A percentile compares a stretch with the other conserved stretches of the same genome.
These are phyloP conservation scores for Flaveria sonorensis DNA, from an alignment of 129 eudicot genomes.

Conservation along the genomic window DNA sequence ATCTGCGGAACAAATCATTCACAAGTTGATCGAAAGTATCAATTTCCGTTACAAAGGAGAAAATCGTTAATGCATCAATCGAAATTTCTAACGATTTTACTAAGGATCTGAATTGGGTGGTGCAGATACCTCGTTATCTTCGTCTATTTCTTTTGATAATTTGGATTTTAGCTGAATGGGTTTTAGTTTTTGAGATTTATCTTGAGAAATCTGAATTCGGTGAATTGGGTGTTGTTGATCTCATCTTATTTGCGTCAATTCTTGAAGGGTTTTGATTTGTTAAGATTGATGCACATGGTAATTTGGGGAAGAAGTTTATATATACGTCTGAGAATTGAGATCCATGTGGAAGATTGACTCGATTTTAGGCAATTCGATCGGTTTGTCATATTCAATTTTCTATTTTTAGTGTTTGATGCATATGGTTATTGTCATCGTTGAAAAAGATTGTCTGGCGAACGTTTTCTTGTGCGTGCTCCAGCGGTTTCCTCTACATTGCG, in stretches of 20 bases:
- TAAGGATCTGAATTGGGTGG: constrained; percentile 19
- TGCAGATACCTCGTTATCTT: neutral
- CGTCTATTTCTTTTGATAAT: neutral
- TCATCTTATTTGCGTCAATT: neutral
- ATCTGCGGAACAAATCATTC: constrained; percentile 17
- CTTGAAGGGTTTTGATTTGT: constrained; percentile 16
- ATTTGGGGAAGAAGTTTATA: neutral
- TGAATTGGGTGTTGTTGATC: constrained; percentile 5
- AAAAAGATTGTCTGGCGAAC: constrained; percentile 62
- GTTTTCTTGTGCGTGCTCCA: constrained; percentile 48
- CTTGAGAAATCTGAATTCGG: neutral
- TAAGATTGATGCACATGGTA: neutral
- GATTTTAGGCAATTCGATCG: constrained; percentile 30
- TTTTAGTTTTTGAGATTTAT: constrained; percentile 5
- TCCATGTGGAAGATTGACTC: constrained; percentile 40
- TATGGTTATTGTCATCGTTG: constrained; percentile 38
- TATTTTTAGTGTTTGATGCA: constrained; percentile 55
- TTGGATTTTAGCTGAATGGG: constrained; percentile 13
- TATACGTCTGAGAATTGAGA: neutral
- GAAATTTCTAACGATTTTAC: constrained; percentile 15
- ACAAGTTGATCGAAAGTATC: neutral
- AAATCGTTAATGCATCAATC: constrained; percentile 8
- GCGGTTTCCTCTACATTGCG: constrained; percentile 50
- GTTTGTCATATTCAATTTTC: constrained; percentile 7
- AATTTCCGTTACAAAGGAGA: too few relatives aligned